These are phyloP conservation scores for Eucalyptus sp. DNA, from an alignment of 345 rosid genomes.

Conservation along the genomic window DNA sequence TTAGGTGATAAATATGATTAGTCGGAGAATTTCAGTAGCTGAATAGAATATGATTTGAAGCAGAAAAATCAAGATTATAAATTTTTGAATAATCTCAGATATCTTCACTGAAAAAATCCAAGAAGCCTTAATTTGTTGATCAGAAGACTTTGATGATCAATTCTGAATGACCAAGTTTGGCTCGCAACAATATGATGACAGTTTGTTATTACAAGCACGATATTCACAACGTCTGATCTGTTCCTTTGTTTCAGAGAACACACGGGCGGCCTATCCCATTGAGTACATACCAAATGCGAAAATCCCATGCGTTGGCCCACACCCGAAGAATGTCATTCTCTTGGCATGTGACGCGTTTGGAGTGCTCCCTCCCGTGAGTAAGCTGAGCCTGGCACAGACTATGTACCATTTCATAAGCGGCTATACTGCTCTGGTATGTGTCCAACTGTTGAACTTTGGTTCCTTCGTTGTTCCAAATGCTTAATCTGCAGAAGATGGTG, in stretches of 20 bases:
- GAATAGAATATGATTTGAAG: not conserved
- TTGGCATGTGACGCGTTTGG: conserved; percentile 97
- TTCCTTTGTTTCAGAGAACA: conserved; percentile 50
- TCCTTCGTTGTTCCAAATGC: not conserved
- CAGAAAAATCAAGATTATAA: not conserved
- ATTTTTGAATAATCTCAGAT: not conserved
- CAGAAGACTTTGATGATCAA: not conserved
- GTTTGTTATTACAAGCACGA: not conserved
- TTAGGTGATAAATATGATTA: not conserved
- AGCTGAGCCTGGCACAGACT: conserved; percentile 78
- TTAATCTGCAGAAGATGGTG: not conserved
- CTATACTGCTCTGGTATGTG: conserved; percentile 81
- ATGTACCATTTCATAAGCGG: conserved; percentile 99
- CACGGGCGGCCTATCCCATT: conserved; percentile 91
- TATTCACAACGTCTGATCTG: not conserved
- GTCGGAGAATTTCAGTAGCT: not conserved
- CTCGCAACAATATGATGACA: not conserved
- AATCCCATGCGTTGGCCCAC: conserved; percentile 86
- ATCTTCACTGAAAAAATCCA: not conserved
- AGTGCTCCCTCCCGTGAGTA: conserved; percentile 98
- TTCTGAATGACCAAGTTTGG: not conserved
- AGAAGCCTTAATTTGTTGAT: not conserved
- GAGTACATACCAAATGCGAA: conserved; percentile 90
- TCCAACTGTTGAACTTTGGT: not conserved
- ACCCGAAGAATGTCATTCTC: conserved; percentile 85